Percentiles rank a stretch among this genome's conserved stretches.
These are phyloP conservation scores for Spongospora subterranea DNA, from an alignment of 208 protist species.

Conservation along the genomic window DNA sequence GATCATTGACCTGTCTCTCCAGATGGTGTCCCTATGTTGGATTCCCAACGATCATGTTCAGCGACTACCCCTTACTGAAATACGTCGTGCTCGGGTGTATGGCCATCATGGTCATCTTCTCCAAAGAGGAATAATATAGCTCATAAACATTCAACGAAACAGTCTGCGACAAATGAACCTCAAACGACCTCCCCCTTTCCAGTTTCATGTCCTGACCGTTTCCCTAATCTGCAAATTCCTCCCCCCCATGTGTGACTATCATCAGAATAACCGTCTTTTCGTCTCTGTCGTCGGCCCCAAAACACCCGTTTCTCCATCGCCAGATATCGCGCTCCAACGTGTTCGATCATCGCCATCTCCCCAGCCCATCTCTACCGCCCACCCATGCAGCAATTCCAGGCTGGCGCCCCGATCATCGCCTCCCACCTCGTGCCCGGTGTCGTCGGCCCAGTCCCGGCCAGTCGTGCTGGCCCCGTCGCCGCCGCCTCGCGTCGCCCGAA, in stretches of 20 bases:
- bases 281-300: no score
- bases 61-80: conserved; percentile 62
- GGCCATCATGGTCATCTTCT: conserved; percentile 53
- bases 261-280: no score
- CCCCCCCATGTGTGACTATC: no score
- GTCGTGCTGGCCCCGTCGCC: neutral
- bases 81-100: conserved; percentile 50
- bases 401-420: neutral
- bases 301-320: neutral
- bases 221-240: no score
- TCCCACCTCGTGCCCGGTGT: neutral
- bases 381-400: conserved; percentile 43
- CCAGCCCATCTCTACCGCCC: neutral
- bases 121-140: conserved; percentile 52
- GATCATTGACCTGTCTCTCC: neutral
- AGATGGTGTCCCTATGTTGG: conserved; percentile 58
- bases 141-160: no score
- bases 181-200: no score
- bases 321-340: neutral
- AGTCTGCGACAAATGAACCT: no score
- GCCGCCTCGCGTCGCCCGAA: neutral
- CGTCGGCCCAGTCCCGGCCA: neutral
- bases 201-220: no score
- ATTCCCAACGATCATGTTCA: conserved; percentile 62
- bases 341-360: neutral